Conservation (phyloP, 441 rosid genomes). For the Populus tomentosa region DNA sequence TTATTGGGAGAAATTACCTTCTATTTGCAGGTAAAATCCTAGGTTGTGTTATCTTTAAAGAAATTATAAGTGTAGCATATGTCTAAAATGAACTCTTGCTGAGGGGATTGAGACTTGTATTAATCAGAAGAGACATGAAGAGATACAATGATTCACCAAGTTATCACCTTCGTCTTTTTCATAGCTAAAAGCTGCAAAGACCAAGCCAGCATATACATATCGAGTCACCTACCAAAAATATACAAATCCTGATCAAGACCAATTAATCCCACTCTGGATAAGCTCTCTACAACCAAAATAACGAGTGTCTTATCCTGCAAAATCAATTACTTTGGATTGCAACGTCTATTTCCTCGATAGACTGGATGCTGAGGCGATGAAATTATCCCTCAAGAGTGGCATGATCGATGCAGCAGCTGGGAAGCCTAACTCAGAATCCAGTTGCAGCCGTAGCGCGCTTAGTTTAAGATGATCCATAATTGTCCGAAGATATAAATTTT, state of each 20-base stretch:
- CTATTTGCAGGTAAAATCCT: neutral
- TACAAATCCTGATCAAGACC: no score
- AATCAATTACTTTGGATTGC: neutral
- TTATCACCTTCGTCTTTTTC: no score
- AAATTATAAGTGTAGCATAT: neutral
- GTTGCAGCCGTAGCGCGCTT: neutral
- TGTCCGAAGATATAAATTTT: neutral
- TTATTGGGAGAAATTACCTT: neutral
- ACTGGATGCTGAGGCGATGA: neutral
- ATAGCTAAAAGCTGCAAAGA: no score
- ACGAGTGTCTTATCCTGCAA: neutral
- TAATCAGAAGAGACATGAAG: no score
- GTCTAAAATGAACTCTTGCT: no score
- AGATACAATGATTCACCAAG: neutral
- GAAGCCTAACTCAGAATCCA: neutral
- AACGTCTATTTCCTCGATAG: neutral
- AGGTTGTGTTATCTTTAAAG: neutral
- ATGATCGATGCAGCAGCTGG: neutral
- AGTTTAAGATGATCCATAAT: slow-evolving; percentile 1
- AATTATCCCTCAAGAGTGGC: neutral
- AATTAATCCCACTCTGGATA: no score
- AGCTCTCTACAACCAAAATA: no score
- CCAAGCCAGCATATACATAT: no score
- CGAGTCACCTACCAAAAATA: no score
- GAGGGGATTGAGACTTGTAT: no score